phyloP scores from a whole-genome alignment of 345 rosid species.

The Salix viminalis region DNA sequence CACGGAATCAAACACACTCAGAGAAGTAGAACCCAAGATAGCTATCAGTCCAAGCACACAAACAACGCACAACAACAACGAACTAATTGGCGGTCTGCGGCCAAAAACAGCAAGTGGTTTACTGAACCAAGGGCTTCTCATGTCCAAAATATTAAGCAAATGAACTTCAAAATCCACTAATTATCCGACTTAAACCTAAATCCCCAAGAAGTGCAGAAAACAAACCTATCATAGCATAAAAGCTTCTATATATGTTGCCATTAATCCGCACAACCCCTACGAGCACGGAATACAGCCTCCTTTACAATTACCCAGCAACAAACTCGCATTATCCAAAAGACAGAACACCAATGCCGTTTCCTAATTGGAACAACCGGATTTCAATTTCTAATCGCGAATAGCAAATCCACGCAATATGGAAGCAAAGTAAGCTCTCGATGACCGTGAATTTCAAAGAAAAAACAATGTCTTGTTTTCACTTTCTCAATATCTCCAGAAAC shows the following conservation, averaged over 20 bases:
- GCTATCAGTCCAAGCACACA: slow-evolving; percentile 64
- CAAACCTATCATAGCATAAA: slow-evolving; percentile 35
- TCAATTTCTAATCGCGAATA: not conserved
- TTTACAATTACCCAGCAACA: not conserved
- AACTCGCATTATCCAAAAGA: slow-evolving; percentile 1
- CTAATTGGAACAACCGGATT: not conserved
- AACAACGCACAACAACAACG: slow-evolving; percentile 57
- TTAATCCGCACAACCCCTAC: slow-evolving; percentile 23
- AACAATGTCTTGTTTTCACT: not conserved
- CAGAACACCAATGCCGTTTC: not conserved
- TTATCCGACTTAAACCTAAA: slow-evolving; percentile 22
- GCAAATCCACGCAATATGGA: slow-evolving; percentile 5
- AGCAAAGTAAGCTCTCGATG: not conserved
- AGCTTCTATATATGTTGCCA: slow-evolving; percentile 28
- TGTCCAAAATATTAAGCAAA: slow-evolving; percentile 41
- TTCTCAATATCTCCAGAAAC: not conserved
- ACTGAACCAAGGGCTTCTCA: slow-evolving; percentile 84
- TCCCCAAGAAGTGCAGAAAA: slow-evolving; percentile 32
- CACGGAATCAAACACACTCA: slow-evolving; percentile 45
- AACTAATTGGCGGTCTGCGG: slow-evolving; percentile 59
- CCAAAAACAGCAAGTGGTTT: slow-evolving; percentile 56
- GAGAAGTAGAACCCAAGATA: slow-evolving; percentile 68
- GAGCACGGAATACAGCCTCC: slow-evolving; percentile 27
- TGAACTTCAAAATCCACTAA: slow-evolving; percentile 27
- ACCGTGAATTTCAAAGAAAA: slow-evolving; percentile 1